Evolutionary conservation across 495 filamentous ascomycete genomes (phyloP).

Genomic region (Pseudotulostoma volvatum): DNA sequence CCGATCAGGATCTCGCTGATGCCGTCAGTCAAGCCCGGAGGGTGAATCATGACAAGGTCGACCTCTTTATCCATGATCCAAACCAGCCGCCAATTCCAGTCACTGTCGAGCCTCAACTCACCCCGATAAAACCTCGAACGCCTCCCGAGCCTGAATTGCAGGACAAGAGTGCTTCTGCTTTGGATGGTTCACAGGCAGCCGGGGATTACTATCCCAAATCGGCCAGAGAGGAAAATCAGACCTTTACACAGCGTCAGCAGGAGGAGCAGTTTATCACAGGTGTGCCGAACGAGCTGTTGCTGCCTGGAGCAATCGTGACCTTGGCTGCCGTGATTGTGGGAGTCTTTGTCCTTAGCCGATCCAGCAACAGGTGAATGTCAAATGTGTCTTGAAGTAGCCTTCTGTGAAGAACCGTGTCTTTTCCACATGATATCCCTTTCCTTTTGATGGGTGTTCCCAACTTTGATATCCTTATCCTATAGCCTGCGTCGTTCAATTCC

Average conservation of each 20-base stretch:
- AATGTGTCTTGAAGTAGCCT: constrained; percentile 1
- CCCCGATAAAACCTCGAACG: constrained; percentile 35
- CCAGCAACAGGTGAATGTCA: constrained; percentile 42
- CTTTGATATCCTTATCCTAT: too few species aligned
- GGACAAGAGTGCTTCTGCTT: constrained; percentile 37
- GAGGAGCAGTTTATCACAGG: constrained; percentile 74
- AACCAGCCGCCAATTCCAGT: constrained; percentile 59
- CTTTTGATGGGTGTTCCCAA: too few species aligned
- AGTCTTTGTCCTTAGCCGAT: constrained; percentile 79
- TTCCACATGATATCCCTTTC: neutral
- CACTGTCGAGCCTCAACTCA: constrained; percentile 50
- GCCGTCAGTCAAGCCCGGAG: constrained; percentile 72
- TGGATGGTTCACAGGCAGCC: constrained; percentile 28
- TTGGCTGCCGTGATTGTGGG: constrained; percentile 85
- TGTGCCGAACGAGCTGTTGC: constrained; percentile 83
- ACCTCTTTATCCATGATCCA: constrained; percentile 92
- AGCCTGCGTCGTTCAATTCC: too few species aligned
- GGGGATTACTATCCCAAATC: constrained; percentile 46
- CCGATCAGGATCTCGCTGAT: constrained; percentile 81
- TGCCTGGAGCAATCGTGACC: constrained; percentile 89
- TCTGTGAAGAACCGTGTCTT: constrained; percentile 2
- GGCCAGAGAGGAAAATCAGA: constrained; percentile 19
- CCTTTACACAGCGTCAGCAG: constrained; percentile 26
- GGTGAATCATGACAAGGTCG: constrained; percentile 73
- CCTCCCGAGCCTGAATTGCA: constrained; percentile 40